Conservation (phyloP, 1,139 yeast genomes). For the Debaryomyces robertsiae region DNA sequence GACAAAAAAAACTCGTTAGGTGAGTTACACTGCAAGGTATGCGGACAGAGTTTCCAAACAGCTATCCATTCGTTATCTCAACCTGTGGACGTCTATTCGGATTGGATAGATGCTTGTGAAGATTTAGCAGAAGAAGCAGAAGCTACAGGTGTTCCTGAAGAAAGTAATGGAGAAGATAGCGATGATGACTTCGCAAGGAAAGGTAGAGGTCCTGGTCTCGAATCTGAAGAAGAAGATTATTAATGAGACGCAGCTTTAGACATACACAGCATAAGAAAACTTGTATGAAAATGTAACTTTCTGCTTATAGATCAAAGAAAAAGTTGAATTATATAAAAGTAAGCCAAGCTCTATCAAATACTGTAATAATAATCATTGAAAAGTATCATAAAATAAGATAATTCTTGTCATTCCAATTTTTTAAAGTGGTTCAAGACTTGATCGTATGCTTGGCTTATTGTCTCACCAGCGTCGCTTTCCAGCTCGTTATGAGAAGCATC, state of each 20-base stretch:
- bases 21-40: conserved; percentile 82
- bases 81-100: conserved; percentile 94
- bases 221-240: conserved; percentile 34
- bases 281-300: conserved; percentile 4
- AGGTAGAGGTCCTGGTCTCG: conserved; percentile 22
- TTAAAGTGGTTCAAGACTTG: conserved; percentile 46
- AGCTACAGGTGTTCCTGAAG: conserved; percentile 24
- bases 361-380: background rate
- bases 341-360: background rate
- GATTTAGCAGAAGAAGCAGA: conserved; percentile 77
- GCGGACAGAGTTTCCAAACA: conserved; percentile 93
- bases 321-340: conserved; percentile 1
- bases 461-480: conserved; percentile 22
- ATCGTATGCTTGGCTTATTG: conserved; percentile 53
- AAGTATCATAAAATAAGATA: background rate
- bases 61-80: conserved; percentile 80
- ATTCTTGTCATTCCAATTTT: conserved; percentile 4
- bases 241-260: conserved; percentile 8
- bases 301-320: conserved; percentile 1
- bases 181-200: conserved; percentile 37
- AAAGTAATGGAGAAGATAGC: conserved; percentile 37
- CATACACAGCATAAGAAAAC: background rate
- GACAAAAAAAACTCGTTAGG: conserved; percentile 90
- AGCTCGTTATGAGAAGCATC: conserved; percentile 7
- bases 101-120: conserved; percentile 98